Evolutionary conservation across 441 rosid species (phyloP).

Genomic region (Gossypium schwendimanii): DNA sequence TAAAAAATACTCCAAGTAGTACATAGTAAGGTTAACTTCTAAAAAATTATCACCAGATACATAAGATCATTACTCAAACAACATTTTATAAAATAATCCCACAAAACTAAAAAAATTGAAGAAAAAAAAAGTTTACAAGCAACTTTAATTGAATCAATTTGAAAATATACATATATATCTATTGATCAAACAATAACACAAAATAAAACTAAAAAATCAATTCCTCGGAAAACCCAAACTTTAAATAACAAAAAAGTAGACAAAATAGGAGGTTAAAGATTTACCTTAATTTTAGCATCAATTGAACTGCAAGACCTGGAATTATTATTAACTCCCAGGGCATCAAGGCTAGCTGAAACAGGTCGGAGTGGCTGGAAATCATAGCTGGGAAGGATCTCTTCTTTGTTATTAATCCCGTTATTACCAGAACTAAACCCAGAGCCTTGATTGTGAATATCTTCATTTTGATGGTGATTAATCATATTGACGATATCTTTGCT

Average conservation of each 20-base stretch:
- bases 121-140: not conserved
- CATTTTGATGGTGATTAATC: slow-evolving; percentile 42
- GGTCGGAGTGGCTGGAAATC: slow-evolving; percentile 78
- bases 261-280: slow-evolving; percentile 20
- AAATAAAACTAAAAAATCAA: not conserved
- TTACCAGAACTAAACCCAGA: slow-evolving; percentile 16
- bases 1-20: not conserved
- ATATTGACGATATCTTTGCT: slow-evolving; percentile 46
- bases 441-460: slow-evolving; percentile 21
- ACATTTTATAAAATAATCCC: not conserved
- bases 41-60: not conserved
- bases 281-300: slow-evolving; percentile 37
- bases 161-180: not conserved
- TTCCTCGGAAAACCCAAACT: not conserved
- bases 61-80: not conserved
- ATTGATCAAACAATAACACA: not conserved
- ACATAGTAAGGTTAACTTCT: not conserved
- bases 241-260: not conserved
- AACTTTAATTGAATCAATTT: not conserved
- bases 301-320: slow-evolving; percentile 42
- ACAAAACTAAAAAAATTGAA: not conserved
- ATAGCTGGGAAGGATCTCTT: slow-evolving; percentile 71
- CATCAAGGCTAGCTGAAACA: slow-evolving; percentile 29
- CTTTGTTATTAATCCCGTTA: slow-evolving; percentile 38
- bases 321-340: slow-evolving; percentile 9